phyloP scores from a whole-genome alignment of 345 rosid genomes.

The Heritiera fomes region DNA sequence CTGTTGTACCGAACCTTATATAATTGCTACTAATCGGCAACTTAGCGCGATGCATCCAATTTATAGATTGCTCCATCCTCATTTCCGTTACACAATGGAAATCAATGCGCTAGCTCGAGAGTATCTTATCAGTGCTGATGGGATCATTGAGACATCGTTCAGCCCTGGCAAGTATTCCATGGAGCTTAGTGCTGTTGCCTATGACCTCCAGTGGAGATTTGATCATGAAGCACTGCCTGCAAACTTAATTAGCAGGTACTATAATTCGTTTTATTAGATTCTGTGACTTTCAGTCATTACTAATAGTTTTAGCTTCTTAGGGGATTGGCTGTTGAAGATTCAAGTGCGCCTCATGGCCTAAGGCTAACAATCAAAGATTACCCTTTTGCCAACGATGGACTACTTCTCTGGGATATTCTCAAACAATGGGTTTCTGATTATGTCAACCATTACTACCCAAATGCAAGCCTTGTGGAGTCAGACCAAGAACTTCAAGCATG shows the following conservation, averaged over 20 bases:
- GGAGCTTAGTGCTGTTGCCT: conserved; percentile 51
- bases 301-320: conserved; percentile 24
- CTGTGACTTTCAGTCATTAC: background rate
- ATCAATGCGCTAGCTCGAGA: conserved; percentile 65
- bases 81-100: conserved; percentile 70
- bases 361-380: conserved; percentile 55
- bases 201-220: conserved; percentile 54
- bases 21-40: conserved; percentile 59
- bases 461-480: conserved; percentile 25
- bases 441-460: conserved; percentile 50
- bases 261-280: background rate
- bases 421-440: conserved; percentile 48
- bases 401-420: conserved; percentile 46
- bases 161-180: conserved; percentile 46
- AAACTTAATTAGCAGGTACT: conserved; percentile 52
- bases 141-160: conserved; percentile 53
- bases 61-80: conserved; percentile 51
- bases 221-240: conserved; percentile 52
- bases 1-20: conserved; percentile 52
- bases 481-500: conserved; percentile 60
- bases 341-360: conserved; percentile 48
- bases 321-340: conserved; percentile 62
- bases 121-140: conserved; percentile 49
- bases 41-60: conserved; percentile 68
- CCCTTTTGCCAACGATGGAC: conserved; percentile 64